These are phyloP conservation scores for Xylariomycetidae sp. DNA, from an alignment of 2,329 filamentous ascomycete species.

Conservation along the genomic window DNA sequence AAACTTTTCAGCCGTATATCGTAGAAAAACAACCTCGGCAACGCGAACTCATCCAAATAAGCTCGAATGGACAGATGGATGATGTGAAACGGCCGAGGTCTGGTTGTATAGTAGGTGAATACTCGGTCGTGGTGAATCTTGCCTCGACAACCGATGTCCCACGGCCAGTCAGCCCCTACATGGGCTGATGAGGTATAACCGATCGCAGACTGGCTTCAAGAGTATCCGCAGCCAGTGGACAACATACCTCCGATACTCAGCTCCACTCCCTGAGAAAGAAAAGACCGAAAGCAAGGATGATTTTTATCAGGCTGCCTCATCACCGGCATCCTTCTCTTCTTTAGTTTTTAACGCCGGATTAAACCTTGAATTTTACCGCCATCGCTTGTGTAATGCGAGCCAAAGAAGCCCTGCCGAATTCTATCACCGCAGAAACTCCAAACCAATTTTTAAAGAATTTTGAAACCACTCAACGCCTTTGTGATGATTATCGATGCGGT, in stretches of 20 bases:
- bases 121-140: too few species aligned
- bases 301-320: conserved; percentile 9
- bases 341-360: conserved; percentile 26
- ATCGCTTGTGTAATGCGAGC: conserved; percentile 26
- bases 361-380: conserved; percentile 26
- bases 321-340: conserved; percentile 15
- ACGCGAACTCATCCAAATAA: too few species aligned
- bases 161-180: too few species aligned
- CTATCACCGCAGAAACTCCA: conserved; percentile 25
- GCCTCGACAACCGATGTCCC: too few species aligned
- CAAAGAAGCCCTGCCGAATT: conserved; percentile 19
- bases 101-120: too few species aligned
- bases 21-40: too few species aligned
- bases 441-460: conserved; percentile 17
- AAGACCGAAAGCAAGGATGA: conserved; percentile 8
- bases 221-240: too few species aligned
- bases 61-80: too few species aligned
- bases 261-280: conserved; percentile 1
- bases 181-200: too few species aligned
- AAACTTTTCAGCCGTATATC: conserved; percentile 1
- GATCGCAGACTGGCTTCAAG: too few species aligned
- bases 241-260: neutral
- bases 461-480: conserved; percentile 23
- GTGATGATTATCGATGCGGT: conserved; percentile 19
- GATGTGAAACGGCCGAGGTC: too few species aligned